These are phyloP conservation scores for Biscogniauxia mediterranea DNA, from an alignment of 2,329 filamentous ascomycete genomes.

Conservation along the genomic window DNA sequence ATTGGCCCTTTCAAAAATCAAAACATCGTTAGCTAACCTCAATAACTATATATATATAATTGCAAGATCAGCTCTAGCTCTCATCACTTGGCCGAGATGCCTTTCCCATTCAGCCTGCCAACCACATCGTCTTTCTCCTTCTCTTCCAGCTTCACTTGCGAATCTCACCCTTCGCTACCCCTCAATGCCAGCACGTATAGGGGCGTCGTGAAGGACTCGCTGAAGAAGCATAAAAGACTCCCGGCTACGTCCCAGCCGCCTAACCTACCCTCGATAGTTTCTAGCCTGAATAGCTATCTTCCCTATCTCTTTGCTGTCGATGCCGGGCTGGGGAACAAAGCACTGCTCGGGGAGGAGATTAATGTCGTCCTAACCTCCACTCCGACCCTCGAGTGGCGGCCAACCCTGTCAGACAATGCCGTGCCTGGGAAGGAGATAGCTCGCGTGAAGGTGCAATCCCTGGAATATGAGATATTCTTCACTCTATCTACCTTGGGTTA, in stretches of 20 bases:
- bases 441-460: conserved; percentile 66
- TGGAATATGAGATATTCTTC: conserved; percentile 84
- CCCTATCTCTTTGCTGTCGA: conserved; percentile 81
- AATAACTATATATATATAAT: neutral
- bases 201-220: conserved; percentile 74
- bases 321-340: conserved; percentile 60
- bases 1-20: neutral
- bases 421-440: conserved; percentile 63
- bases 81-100: conserved; percentile 56
- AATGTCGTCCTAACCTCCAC: conserved; percentile 61
- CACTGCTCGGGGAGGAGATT: conserved; percentile 58
- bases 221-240: conserved; percentile 91
- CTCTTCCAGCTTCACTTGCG: conserved; percentile 70
- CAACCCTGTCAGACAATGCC: conserved; percentile 67
- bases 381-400: conserved; percentile 78
- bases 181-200: conserved; percentile 80
- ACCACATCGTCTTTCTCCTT: conserved; percentile 88
- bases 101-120: conserved; percentile 82
- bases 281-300: conserved; percentile 72
- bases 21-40: neutral
- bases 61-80: no score
- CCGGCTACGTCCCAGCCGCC: conserved; percentile 66
- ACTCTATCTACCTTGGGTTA: conserved; percentile 74
- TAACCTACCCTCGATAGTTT: conserved; percentile 68
- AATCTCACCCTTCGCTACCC: conserved; percentile 85